Base-by-base conservation (phyloP, 2,329 filamentous ascomycete genomes). In the Trichoderma breve region DNA sequence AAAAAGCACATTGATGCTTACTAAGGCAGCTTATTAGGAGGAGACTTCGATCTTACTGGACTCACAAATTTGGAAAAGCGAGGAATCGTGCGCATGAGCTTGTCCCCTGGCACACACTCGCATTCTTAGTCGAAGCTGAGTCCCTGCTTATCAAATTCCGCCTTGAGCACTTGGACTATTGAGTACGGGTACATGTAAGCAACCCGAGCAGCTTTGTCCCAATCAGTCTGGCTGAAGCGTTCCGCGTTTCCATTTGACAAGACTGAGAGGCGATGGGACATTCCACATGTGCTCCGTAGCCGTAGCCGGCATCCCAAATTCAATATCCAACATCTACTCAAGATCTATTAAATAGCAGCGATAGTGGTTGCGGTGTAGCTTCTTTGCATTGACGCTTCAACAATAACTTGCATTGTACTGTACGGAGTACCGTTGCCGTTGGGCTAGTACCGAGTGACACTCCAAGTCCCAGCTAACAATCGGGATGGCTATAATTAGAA, bases 401-500 rank as follows among this genome's bases (percentile, higher is more conserved):
- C 7, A 3, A 43, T n/a, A 43, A n/a, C 39, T n/a, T n/a, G 39
- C 39, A 51, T 51, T 21, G 43, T 6, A 51, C 43, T 51, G 39
- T n/a, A 43, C 39, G 39, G 39, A 43, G 39, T 0, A n/a, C 39
- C 7, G 3, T 8, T 9, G 18, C 39, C 39, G 39, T 7, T n/a
- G 1, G 39, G 39, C 15, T n/a, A 18, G 14, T 39, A 39, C 36
- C 36, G 36, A 43, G 39, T 51, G 43, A 51, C n/a, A 51, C 43
- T 47, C 43, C 43, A 47, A 21, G 43, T 47, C 43, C 43, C 18
- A 51, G 9, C 21, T 53, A 53, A 21, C 11, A 15, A 51, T 14
- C n/a, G 18, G 28, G 8, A 53, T 26, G 39, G 4, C 64, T 67
- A 67, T 14, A 67, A 43, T 67, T 67, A 67, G 64, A 67, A 67